Conservation (phyloP, 331 rosid genomes). For the Malus hybrid region DNA sequence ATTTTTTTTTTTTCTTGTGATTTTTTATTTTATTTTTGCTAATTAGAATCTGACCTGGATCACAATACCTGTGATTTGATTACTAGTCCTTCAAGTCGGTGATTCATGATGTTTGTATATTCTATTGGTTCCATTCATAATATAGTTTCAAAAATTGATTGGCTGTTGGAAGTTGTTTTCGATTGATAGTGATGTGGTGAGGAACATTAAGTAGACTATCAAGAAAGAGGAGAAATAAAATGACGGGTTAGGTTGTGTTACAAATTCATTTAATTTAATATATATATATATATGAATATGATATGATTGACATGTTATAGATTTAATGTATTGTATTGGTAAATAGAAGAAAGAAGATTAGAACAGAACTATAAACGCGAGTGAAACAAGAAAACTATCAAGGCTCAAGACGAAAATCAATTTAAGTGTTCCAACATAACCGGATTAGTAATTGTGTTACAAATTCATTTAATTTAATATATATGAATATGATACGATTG, state of each 20-base stretch:
- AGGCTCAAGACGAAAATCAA: too few relatives aligned
- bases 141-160: slow-evolving; percentile 11
- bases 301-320: not conserved
- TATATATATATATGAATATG: not conserved
- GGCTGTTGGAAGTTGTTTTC: slow-evolving; percentile 33
- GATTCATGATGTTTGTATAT: slow-evolving; percentile 3
- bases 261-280: too few relatives aligned
- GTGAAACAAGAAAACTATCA: too few relatives aligned
- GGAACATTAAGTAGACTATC: too few relatives aligned
- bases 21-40: slow-evolving; percentile 11
- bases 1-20: not conserved
- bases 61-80: slow-evolving; percentile 12
- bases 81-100: slow-evolving; percentile 25
- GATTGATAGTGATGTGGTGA: slow-evolving; percentile 4
- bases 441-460: too few relatives aligned
- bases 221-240: not conserved
- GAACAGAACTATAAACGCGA: too few relatives aligned
- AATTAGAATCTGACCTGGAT: slow-evolving; percentile 24
- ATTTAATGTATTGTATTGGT: not conserved
- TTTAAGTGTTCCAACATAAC: too few relatives aligned
- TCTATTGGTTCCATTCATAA: not conserved
- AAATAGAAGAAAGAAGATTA: not conserved
- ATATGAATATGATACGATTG: too few relatives aligned
- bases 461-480: too few relatives aligned
- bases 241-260: too few relatives aligned